Evolutionary conservation across 495 filamentous ascomycete genomes (phyloP).

Genomic region (Aspergillus campestris): DNA sequence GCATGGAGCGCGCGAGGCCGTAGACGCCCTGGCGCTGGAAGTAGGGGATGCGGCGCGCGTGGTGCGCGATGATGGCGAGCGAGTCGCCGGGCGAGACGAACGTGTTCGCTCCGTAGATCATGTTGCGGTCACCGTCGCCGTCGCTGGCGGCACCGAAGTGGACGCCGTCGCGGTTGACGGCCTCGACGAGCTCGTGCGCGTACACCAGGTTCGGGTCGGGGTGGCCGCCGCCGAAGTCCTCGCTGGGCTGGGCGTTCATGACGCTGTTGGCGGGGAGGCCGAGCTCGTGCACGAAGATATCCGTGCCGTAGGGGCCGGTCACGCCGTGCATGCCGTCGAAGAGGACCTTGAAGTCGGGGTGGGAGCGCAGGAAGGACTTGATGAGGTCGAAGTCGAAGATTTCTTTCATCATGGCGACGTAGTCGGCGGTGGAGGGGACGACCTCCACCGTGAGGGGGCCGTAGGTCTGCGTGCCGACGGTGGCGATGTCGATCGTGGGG

Average conservation of each 20-base stretch:
- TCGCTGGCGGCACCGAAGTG: slow-evolving; percentile 96
- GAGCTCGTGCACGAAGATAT: slow-evolving; percentile 90
- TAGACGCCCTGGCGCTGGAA: slow-evolving; percentile 96
- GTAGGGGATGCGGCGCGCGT: slow-evolving; percentile 87
- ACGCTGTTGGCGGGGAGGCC: slow-evolving; percentile 67
- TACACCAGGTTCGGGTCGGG: slow-evolving; percentile 99
- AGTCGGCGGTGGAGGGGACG: slow-evolving; percentile 85
- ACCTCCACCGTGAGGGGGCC: slow-evolving; percentile 88
- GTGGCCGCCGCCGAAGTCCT: slow-evolving; percentile 94
- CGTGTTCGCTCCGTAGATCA: slow-evolving; percentile 95
- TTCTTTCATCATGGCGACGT: slow-evolving; percentile 88
- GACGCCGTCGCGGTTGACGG: slow-evolving; percentile 81
- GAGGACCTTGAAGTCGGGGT: slow-evolving; percentile 91
- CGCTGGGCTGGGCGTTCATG: slow-evolving; percentile 86
- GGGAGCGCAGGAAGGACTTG: slow-evolving; percentile 75
- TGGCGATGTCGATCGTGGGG: slow-evolving; percentile 74
- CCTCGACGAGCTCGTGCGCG: slow-evolving; percentile 88
- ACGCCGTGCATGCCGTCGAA: slow-evolving; percentile 94
- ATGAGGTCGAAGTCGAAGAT: slow-evolving; percentile 98
- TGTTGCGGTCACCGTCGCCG: slow-evolving; percentile 97
- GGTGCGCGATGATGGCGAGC: slow-evolving; percentile 94
- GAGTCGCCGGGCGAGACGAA: slow-evolving; percentile 97
- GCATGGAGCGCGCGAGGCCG: slow-evolving; percentile 93
- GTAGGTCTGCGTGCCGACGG: slow-evolving; percentile 74
- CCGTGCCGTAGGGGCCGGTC: slow-evolving; percentile 88